Evolutionary conservation across 2,329 filamentous ascomycete species (phyloP).

Genomic region (Aaosphaeria arxii): DNA sequence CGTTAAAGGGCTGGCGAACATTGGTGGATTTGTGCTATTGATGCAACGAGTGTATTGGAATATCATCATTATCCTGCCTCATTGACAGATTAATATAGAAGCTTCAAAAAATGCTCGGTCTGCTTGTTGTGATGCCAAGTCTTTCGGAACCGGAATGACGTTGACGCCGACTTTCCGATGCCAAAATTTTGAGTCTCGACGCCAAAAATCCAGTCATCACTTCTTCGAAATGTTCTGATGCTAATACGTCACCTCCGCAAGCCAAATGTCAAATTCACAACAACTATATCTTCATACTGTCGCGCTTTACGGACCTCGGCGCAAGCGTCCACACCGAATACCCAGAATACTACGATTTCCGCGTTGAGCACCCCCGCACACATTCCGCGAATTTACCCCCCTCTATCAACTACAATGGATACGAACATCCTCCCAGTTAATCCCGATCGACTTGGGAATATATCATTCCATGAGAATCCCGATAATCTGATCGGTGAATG

Average conservation of each 20-base stretch:
- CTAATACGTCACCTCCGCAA: constrained; percentile 23
- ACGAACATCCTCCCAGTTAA: constrained; percentile 42
- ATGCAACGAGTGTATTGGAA: too few relatives aligned
- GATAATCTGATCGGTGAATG: constrained; percentile 36
- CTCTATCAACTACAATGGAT: constrained; percentile 19
- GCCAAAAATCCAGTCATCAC: not conserved
- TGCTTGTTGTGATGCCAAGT: not conserved
- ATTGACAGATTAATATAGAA: too few relatives aligned
- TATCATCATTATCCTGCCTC: too few relatives aligned
- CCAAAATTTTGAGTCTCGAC: constrained; percentile 23
- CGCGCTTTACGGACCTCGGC: constrained; percentile 20
- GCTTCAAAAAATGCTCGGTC: too few relatives aligned
- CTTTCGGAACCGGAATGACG: not conserved
- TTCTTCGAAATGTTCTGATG: constrained; percentile 23
- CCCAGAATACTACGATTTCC: constrained; percentile 11
- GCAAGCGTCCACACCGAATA: constrained; percentile 19
- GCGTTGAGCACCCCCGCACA: constrained; percentile 18
- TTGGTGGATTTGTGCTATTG: too few relatives aligned
- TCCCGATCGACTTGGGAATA: constrained; percentile 37
- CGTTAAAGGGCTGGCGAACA: not conserved
- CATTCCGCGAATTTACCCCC: not conserved
- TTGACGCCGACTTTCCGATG: constrained; percentile 15
- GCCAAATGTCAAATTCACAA: constrained; percentile 32
- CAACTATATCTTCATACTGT: constrained; percentile 5
- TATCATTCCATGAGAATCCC: constrained; percentile 22